Percentiles rank a stretch among this genome's conserved stretches.
These are phyloP conservation scores for Aspergillus aculeatus DNA, from an alignment of 2,329 filamentous ascomycete species.

Conservation along the genomic window DNA sequence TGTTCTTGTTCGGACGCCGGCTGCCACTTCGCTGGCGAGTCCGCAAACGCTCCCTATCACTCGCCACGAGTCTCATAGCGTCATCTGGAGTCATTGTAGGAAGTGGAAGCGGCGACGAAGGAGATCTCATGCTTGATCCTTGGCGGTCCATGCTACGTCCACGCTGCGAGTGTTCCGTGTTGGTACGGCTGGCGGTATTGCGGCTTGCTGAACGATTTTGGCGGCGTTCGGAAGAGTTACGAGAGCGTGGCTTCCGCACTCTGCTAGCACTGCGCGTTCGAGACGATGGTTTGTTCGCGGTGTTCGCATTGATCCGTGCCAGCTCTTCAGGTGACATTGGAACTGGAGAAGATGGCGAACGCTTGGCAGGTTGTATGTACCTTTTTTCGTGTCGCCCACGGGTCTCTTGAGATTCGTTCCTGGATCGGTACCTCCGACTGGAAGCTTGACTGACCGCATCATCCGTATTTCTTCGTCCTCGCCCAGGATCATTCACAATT, in stretches of 20 bases:
- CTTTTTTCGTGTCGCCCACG: constrained; percentile 66
- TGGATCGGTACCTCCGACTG: constrained; percentile 51
- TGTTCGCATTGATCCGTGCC: constrained; percentile 44
- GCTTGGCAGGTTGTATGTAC: constrained; percentile 73
- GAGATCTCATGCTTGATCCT: constrained; percentile 64
- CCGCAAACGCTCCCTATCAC: constrained; percentile 45
- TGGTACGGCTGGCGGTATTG: constrained; percentile 39
- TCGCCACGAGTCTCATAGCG: constrained; percentile 44
- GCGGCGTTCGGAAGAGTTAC: constrained; percentile 28
- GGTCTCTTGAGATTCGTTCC: constrained; percentile 64
- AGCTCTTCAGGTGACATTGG: constrained; percentile 92
- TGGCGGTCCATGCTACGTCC: constrained; percentile 64
- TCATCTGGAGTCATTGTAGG: constrained; percentile 62
- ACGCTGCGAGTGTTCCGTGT: constrained; percentile 38
- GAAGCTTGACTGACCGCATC: constrained; percentile 46
- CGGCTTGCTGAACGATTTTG: constrained; percentile 45
- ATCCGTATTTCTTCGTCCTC: constrained; percentile 50
- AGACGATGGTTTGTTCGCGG: constrained; percentile 42
- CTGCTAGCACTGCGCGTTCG: constrained; percentile 50
- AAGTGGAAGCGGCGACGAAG: constrained; percentile 78
- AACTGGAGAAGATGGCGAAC: constrained; percentile 86
- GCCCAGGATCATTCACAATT: constrained; percentile 43
- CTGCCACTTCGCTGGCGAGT: constrained; percentile 54
- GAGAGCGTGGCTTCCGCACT: constrained; percentile 47
- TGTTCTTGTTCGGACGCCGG: constrained; percentile 46